Percentiles rank a stretch among this genome's conserved stretches.
Conservation (phyloP, 78 protist species). For the Dictyostelium firmibasis region DNA sequence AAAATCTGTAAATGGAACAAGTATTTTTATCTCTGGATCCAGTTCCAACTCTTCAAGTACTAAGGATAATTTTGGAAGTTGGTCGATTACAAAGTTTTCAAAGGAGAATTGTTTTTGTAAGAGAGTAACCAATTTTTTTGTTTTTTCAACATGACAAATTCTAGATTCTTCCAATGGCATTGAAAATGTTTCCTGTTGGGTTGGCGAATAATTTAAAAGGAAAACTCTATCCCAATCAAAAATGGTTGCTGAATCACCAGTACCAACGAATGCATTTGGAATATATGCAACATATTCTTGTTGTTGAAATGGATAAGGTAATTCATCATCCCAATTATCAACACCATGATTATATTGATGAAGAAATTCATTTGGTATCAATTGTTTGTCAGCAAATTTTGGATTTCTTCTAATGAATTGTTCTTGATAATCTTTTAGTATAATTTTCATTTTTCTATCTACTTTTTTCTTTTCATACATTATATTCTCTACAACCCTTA, state of each 20-base stretch:
- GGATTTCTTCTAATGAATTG: constrained; percentile 18
- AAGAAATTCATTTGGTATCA: constrained; percentile 46
- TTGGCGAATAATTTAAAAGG: not conserved
- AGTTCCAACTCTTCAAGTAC: not conserved
- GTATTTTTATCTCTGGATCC: not conserved
- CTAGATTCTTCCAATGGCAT: not conserved
- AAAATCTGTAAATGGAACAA: constrained; percentile 25
- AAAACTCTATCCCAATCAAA: constrained; percentile 65
- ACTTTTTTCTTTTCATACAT: constrained; percentile 11
- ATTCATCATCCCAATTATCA: constrained; percentile 43
- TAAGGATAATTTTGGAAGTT: constrained; percentile 30
- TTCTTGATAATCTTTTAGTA: constrained; percentile 37
- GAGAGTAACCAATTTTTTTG: not conserved
- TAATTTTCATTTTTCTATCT: constrained; percentile 37
- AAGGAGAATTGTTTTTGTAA: constrained; percentile 30
- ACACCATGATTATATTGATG: constrained; percentile 46
- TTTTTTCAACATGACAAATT: not conserved
- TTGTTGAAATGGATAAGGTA: constrained; percentile 32
- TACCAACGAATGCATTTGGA: constrained; percentile 24
- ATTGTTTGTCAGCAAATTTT: not conserved
- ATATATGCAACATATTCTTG: constrained; percentile 60
- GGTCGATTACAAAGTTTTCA: constrained; percentile 28
- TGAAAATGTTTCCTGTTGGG: not conserved
- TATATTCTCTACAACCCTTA: constrained; percentile 20
- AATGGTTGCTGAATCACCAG: constrained; percentile 33